phyloP scores from a whole-genome alignment of 1,284 basidiomycete genomes.

The Naganishia sp. region DNA sequence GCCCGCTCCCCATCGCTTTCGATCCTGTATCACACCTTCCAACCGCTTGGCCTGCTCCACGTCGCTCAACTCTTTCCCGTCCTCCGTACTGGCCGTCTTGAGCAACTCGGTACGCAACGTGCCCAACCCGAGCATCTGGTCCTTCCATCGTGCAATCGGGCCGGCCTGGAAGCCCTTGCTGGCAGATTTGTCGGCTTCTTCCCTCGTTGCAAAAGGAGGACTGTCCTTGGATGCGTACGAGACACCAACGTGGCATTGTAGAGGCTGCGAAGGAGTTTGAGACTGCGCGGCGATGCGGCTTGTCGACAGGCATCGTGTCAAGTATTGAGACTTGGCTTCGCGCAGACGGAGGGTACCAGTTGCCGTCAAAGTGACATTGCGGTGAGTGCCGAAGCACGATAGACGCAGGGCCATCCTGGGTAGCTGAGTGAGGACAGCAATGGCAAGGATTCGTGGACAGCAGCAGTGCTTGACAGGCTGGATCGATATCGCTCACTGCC shows the following conservation, averaged over 20 bases:
- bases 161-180: slow-evolving; percentile 27
- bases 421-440: background rate
- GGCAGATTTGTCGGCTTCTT: slow-evolving; percentile 23
- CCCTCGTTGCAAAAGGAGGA: slow-evolving; percentile 46
- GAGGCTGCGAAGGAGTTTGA: slow-evolving; percentile 30
- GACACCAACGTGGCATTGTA: slow-evolving; percentile 49
- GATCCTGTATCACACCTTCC: slow-evolving; percentile 12
- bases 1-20: slow-evolving; percentile 35
- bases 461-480: background rate
- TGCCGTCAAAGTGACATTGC: background rate
- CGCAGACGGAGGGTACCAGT: background rate
- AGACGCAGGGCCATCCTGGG: background rate
- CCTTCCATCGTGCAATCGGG: slow-evolving; percentile 34
- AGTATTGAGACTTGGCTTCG: background rate
- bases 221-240: slow-evolving; percentile 52
- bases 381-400: background rate
- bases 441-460: background rate
- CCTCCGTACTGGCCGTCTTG: slow-evolving; percentile 16
- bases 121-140: slow-evolving; percentile 29
- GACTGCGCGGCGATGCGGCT: background rate
- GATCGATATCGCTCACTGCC: background rate
- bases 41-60: slow-evolving; percentile 21
- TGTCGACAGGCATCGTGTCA: slow-evolving; percentile 3
- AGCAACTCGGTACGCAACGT: slow-evolving; percentile 29
- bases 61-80: slow-evolving; percentile 18